These are phyloP conservation scores for Thalassiosira profunda DNA, from an alignment of 108 stramenopile species.

Conservation along the genomic window DNA sequence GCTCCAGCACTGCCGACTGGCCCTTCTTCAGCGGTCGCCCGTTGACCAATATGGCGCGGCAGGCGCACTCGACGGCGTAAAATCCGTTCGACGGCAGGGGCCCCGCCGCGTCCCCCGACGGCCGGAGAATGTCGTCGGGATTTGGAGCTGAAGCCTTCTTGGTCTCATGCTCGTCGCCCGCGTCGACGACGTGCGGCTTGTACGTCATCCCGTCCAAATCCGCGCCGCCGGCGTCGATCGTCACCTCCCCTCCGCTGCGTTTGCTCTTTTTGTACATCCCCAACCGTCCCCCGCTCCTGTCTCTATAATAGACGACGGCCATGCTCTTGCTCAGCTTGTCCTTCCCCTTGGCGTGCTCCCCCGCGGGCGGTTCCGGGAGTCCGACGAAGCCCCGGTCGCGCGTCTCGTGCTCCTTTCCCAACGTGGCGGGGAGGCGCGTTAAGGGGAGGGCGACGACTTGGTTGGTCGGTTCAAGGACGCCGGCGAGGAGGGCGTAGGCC, in stretches of 20 bases:
- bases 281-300: conserved; percentile 3
- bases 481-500: conserved; percentile 21
- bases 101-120: conserved; percentile 7
- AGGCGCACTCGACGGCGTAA: conserved; percentile 69
- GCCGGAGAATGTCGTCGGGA: conserved; percentile 6
- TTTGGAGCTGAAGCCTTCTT: background rate
- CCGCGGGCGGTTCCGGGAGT: conserved; percentile 25
- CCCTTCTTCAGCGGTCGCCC: conserved; percentile 1
- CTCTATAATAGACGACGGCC: conserved; percentile 13
- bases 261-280: conserved; percentile 15
- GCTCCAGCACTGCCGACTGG: conserved; percentile 16
- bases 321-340: conserved; percentile 19
- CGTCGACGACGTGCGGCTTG: background rate
- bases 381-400: conserved; percentile 56
- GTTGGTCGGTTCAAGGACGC: background rate
- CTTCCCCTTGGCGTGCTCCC: conserved; percentile 37
- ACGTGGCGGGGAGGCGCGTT: conserved; percentile 57
- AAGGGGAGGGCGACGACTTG: conserved; percentile 56
- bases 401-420: conserved; percentile 62
- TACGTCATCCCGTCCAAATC: conserved; percentile 7
- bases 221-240: background rate
- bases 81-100: conserved; percentile 52
- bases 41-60: conserved; percentile 58
- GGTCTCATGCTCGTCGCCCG: background rate
- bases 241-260: background rate